Evolutionary conservation across 768 basidiomycete species (phyloP).

Genomic region (Tulasnella sp.): DNA sequence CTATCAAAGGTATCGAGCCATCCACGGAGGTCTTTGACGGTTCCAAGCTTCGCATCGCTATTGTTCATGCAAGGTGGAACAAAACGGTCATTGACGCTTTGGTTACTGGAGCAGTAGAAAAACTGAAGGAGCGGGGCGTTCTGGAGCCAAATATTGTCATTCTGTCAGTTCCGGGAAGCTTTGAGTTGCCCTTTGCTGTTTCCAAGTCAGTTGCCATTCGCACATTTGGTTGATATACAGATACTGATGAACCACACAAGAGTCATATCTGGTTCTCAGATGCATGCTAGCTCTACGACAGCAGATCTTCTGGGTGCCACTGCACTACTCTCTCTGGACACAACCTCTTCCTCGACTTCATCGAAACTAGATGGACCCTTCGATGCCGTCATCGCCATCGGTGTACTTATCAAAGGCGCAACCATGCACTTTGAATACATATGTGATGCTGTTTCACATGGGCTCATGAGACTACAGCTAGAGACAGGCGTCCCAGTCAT

Average conservation of each 20-base stretch:
- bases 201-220: slow-evolving; percentile 69
- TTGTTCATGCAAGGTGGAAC: slow-evolving; percentile 97
- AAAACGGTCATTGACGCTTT: slow-evolving; percentile 73
- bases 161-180: slow-evolving; percentile 88
- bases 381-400: slow-evolving; percentile 93
- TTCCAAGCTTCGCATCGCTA: slow-evolving; percentile 67
- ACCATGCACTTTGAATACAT: slow-evolving; percentile 99
- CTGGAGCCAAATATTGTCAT: slow-evolving; percentile 81
- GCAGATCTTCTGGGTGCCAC: slow-evolving; percentile 60
- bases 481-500: slow-evolving; percentile 91
- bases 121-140: slow-evolving; percentile 76
- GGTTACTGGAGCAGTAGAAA: slow-evolving; percentile 60
- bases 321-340: slow-evolving; percentile 33
- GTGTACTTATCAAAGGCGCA: slow-evolving; percentile 92
- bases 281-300: slow-evolving; percentile 65
- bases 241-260: slow-evolving; percentile 30
- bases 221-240: slow-evolving; percentile 48
- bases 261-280: slow-evolving; percentile 75
- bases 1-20: slow-evolving; percentile 67
- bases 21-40: slow-evolving; percentile 60
- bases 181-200: slow-evolving; percentile 78
- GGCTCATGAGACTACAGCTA: slow-evolving; percentile 86
- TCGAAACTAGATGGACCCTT: slow-evolving; percentile 53
- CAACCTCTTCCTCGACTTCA: slow-evolving; percentile 27
- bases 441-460: slow-evolving; percentile 83